phyloP scores from a whole-genome alignment of 495 filamentous ascomycete species.

The Gamarada debralockiae region DNA sequence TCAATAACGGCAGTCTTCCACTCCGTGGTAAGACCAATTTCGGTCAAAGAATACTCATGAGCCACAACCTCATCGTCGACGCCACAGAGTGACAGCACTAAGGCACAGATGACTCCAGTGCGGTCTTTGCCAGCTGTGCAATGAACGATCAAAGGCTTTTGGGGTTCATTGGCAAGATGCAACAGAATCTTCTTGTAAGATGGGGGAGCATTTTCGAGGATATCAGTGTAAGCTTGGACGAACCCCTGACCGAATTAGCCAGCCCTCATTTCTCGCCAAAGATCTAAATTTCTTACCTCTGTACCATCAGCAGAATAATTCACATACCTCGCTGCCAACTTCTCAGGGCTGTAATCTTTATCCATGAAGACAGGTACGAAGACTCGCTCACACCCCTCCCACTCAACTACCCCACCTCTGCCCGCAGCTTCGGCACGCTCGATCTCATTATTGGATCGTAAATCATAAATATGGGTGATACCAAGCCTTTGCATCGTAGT shows the following conservation, averaged over 20 bases:
- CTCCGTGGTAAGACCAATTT: conserved; percentile 43
- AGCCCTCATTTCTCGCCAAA: background rate
- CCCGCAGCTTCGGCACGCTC: conserved; percentile 29
- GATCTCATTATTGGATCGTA: conserved; percentile 54
- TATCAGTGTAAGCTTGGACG: conserved; percentile 21
- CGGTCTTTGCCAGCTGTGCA: conserved; percentile 63
- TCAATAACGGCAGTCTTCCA: conserved; percentile 39
- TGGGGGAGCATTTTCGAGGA: conserved; percentile 20
- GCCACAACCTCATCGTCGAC: conserved; percentile 52
- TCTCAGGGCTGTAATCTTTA: conserved; percentile 51
- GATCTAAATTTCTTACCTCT: conserved; percentile 31
- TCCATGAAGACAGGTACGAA: conserved; percentile 57
- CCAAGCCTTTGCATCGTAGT: conserved; percentile 44
- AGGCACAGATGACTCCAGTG: conserved; percentile 58
- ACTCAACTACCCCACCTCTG: conserved; percentile 33
- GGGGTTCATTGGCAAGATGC: conserved; percentile 23
- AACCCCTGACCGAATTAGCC: conserved; percentile 22
- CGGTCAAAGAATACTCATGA: conserved; percentile 59
- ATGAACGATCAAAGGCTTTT: conserved; percentile 47
- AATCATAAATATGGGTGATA: conserved; percentile 61
- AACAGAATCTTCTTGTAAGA: conserved; percentile 24
- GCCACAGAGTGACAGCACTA: conserved; percentile 55
- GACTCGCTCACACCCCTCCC: conserved; percentile 45
- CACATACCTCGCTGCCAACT: conserved; percentile 42
- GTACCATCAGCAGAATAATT: conserved; percentile 38